Evolutionary conservation across 441 rosid species (phyloP), one percentile per base, ranked within the genome.

Genomic region (Croton setiger): DNA sequence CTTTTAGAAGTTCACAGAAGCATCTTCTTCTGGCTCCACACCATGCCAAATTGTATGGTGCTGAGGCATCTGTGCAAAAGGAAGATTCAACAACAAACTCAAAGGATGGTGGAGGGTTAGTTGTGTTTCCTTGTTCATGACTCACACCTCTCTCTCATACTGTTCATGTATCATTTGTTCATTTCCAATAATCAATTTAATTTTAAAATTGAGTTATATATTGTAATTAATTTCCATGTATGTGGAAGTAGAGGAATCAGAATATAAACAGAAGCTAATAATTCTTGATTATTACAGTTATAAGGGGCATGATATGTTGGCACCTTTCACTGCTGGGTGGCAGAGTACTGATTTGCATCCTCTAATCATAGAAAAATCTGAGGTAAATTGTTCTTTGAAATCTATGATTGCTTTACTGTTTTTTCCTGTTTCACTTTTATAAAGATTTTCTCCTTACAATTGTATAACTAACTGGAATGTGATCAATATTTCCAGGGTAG

Each of bases 281-380:
- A 39, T 17, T 66, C 57, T 72, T 55, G 54, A 35, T 37, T 12
- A 43, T 72, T 51, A 64, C 87, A 94, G 98, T 76, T 87, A 75
- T 74, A 91, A 90, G 67, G 96, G 97, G 60, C 98, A 89, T 83
- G 91, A 87, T 78, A 88, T 94, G 98, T 84, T 94, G 75, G 98
- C 96, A 56, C 97, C 97, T 78, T 94, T 94, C 75, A 91, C 97
- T 7, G 93, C 97, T 66, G 98, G 97, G 20, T 90, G 98, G 98
- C 98, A 94, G 67, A 77, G 79, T 71, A 69, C 84, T 57, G 96
- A 89, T 78, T 3, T 84, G 68, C 64, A 91, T 79, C 98, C 97
- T 7, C 79, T 93, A 72, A 72, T 93, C 71, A 88, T 93, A 18
- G 83, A 84, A 1, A 93, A 83, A 65, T 89, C 98, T 21, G 87